Percentiles rank a stretch among this genome's conserved stretches.
These are phyloP conservation scores for Tolypocladium pustulatum DNA, from an alignment of 2,329 filamentous ascomycete genomes.

Conservation along the genomic window DNA sequence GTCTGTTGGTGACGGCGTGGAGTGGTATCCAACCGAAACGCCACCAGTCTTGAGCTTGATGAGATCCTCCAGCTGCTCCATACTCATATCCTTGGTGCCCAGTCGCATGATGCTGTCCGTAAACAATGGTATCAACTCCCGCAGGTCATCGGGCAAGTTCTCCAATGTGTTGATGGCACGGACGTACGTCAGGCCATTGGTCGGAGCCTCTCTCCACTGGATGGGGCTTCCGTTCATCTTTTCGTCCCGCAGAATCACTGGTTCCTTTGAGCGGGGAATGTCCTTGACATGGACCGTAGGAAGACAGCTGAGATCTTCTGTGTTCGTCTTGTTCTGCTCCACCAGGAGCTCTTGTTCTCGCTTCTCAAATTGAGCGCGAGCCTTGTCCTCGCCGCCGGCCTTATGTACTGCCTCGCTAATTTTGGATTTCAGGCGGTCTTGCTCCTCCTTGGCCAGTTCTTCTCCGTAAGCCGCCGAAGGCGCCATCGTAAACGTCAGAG, in stretches of 20 bases:
- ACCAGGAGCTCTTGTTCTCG: conserved; percentile 71
- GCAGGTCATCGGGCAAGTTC: conserved; percentile 72
- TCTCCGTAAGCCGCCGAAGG: conserved; percentile 67
- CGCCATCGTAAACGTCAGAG: conserved; percentile 87
- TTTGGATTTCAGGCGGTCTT: conserved; percentile 60
- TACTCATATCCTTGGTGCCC: conserved; percentile 75
- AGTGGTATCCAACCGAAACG: conserved; percentile 73
- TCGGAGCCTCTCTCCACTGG: conserved; percentile 87
- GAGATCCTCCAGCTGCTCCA: conserved; percentile 90
- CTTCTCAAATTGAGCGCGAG: conserved; percentile 59
- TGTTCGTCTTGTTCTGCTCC: conserved; percentile 75
- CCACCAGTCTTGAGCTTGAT: conserved; percentile 97
- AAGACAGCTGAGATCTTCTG: conserved; percentile 76
- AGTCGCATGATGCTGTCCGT: conserved; percentile 88
- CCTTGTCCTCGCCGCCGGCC: conserved; percentile 61
- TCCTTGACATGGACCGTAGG: conserved; percentile 83
- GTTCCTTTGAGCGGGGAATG: conserved; percentile 69
- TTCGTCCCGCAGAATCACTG: conserved; percentile 50
- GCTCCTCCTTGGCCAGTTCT: conserved; percentile 68
- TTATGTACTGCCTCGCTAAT: conserved; percentile 58
- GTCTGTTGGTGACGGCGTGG: conserved; percentile 66
- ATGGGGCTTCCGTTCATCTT: conserved; percentile 54
- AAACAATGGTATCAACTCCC: conserved; percentile 79
- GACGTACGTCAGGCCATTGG: conserved; percentile 95
- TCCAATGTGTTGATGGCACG: conserved; percentile 74